Conservation (phyloP, 2,329 filamentous ascomycete species). For the Trichoderma hamatum region DNA sequence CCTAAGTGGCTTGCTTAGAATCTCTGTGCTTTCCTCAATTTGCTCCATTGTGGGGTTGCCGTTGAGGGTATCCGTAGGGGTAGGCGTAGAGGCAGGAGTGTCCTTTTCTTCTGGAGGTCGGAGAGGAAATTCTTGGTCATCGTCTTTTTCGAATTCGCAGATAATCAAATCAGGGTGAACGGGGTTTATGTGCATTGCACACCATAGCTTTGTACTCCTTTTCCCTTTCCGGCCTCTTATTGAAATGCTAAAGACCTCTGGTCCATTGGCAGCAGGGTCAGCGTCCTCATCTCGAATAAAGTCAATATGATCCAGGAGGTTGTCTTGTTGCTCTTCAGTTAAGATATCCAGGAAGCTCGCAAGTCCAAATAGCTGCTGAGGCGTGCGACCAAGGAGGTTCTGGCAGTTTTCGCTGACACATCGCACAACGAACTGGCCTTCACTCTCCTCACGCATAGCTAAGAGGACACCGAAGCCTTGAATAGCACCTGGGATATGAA, state of each 20-base stretch:
- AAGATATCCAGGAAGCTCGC: constrained; percentile 81
- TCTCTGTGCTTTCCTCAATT: constrained; percentile 73
- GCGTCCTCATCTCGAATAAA: constrained; percentile 83
- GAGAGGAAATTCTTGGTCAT: constrained; percentile 70
- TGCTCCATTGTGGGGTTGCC: constrained; percentile 75
- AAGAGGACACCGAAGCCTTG: constrained; percentile 80
- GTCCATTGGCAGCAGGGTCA: constrained; percentile 74
- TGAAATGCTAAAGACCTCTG: constrained; percentile 82
- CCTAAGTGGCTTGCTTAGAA: constrained; percentile 74
- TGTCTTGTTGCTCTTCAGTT: constrained; percentile 80
- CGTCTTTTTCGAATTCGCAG: constrained; percentile 86
- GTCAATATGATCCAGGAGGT: constrained; percentile 81
- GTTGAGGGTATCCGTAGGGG: constrained; percentile 73
- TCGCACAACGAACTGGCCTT: constrained; percentile 69
- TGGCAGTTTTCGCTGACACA: constrained; percentile 82
- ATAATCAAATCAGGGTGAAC: constrained; percentile 71
- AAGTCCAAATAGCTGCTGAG: constrained; percentile 73
- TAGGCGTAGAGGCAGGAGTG: too few species aligned
- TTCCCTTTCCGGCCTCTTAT: constrained; percentile 59
- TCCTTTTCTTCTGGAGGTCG: constrained; percentile 59
- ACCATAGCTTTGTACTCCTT: constrained; percentile 75
- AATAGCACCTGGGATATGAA: constrained; percentile 80
- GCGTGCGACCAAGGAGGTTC: constrained; percentile 74
- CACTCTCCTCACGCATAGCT: constrained; percentile 70
- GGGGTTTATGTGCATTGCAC: constrained; percentile 77